phyloP scores from a whole-genome alignment of 2,329 filamentous ascomycete genomes.

The Knoxdaviesia capensis region DNA sequence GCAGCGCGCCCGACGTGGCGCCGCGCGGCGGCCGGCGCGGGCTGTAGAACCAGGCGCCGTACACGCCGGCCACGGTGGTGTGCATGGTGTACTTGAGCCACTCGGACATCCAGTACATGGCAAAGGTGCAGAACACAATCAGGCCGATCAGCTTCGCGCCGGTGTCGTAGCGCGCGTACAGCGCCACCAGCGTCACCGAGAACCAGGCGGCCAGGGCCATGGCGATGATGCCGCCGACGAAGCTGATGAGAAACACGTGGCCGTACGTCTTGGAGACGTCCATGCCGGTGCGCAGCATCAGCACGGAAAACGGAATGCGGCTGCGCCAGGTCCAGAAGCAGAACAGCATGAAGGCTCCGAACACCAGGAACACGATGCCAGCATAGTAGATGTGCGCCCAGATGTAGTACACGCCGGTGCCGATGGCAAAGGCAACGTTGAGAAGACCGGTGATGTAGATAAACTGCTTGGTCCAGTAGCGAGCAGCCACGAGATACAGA shows the following conservation, averaged over 20 bases:
- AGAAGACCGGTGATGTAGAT: slow-evolving; percentile 86
- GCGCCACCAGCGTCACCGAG: slow-evolving; percentile 63
- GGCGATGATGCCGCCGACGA: slow-evolving; percentile 61
- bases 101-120: slow-evolving; percentile 86
- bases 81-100: slow-evolving; percentile 90
- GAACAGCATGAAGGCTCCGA: slow-evolving; percentile 59
- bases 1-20: slow-evolving; percentile 67
- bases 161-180: slow-evolving; percentile 63
- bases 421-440: slow-evolving; percentile 70
- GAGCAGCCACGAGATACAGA: slow-evolving; percentile 55
- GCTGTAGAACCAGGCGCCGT: slow-evolving; percentile 86
- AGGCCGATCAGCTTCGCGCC: slow-evolving; percentile 61
- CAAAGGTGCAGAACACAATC: slow-evolving; percentile 73
- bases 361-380: slow-evolving; percentile 72
- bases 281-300: slow-evolving; percentile 76
- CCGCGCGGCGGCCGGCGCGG: slow-evolving; percentile 48
- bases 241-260: slow-evolving; percentile 69
- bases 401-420: slow-evolving; percentile 73
- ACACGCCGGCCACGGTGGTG: slow-evolving; percentile 69
- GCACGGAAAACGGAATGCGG: slow-evolving; percentile 72
- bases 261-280: slow-evolving; percentile 70
- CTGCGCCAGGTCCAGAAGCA: slow-evolving; percentile 81
- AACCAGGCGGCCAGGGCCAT: slow-evolving; percentile 71
- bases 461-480: slow-evolving; percentile 68
- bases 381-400: slow-evolving; percentile 57